phyloP scores from a whole-genome alignment of 768 basidiomycete species.

The Auriculariales sp. region DNA sequence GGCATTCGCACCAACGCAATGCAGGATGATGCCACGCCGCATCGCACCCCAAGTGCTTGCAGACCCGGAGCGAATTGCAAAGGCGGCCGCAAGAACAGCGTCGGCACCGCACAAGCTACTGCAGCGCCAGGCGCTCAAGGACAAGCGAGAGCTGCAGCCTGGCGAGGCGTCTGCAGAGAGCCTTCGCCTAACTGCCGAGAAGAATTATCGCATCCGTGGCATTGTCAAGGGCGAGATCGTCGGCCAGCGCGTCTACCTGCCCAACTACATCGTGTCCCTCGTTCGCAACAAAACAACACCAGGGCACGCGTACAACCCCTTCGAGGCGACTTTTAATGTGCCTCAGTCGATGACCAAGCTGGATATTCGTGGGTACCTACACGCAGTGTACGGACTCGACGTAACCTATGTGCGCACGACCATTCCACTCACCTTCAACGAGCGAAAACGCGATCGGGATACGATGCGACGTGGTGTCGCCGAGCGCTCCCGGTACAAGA shows the following conservation, averaged over 20 bases:
- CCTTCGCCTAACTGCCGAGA: neutral
- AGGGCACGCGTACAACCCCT: slow-evolving; percentile 81
- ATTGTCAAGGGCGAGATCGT: slow-evolving; percentile 35
- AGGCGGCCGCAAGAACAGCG: neutral
- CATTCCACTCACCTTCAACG: slow-evolving; percentile 48
- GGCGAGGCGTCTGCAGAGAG: neutral
- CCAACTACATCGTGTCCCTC: slow-evolving; percentile 71
- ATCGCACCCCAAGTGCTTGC: neutral
- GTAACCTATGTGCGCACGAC: slow-evolving; percentile 94
- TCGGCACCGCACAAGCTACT: neutral
- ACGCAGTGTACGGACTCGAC: slow-evolving; percentile 71
- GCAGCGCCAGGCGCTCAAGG: neutral
- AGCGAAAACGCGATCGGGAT: neutral
- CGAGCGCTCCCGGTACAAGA: slow-evolving; percentile 49
- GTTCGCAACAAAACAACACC: slow-evolving; percentile 68
- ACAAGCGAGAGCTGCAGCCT: neutral
- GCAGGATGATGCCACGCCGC: neutral
- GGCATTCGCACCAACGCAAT: neutral
- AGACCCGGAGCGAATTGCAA: neutral
- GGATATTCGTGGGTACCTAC: slow-evolving; percentile 77
- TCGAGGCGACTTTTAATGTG: slow-evolving; percentile 87
- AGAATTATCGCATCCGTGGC: neutral
- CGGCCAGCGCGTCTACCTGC: slow-evolving; percentile 77
- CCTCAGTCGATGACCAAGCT: slow-evolving; percentile 85
- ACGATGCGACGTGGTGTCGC: slow-evolving; percentile 18